phyloP scores from a whole-genome alignment of 495 filamentous ascomycete species.

The Pyrenula aspistea region DNA sequence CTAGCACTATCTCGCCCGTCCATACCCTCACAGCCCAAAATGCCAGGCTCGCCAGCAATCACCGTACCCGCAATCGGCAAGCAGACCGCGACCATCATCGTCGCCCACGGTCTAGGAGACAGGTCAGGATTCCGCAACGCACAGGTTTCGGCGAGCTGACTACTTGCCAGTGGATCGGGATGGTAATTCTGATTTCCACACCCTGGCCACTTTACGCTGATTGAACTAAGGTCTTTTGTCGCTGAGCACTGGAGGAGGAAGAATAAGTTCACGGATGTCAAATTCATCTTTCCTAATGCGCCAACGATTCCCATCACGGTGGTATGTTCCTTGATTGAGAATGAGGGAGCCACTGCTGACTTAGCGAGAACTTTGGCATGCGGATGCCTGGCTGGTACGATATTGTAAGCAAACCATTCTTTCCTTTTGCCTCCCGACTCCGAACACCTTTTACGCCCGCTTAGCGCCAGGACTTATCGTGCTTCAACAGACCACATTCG shows the following conservation, averaged over 20 bases:
- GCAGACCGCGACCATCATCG: slow-evolving; percentile 91
- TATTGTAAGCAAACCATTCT: slow-evolving; percentile 49
- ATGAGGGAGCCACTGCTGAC: too few relatives aligned
- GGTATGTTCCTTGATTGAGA: too few relatives aligned
- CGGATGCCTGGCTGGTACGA: slow-evolving; percentile 90
- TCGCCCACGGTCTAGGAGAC: slow-evolving; percentile 84
- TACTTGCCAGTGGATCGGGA: slow-evolving; percentile 43
- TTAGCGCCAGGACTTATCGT: too few relatives aligned
- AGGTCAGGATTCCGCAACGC: slow-evolving; percentile 26
- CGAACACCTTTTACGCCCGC: too few relatives aligned
- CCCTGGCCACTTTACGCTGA: slow-evolving; percentile 1
- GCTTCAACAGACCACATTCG: slow-evolving; percentile 10
- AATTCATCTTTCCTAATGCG: slow-evolving; percentile 93
- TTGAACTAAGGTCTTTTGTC: slow-evolving; percentile 46
- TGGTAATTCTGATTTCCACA: slow-evolving; percentile 35
- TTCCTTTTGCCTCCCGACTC: not conserved
- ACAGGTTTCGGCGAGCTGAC: slow-evolving; percentile 1
- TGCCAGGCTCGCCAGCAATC: slow-evolving; percentile 44
- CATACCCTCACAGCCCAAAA: too few relatives aligned
- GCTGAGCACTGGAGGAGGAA: slow-evolving; percentile 85
- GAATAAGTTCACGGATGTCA: slow-evolving; percentile 74
- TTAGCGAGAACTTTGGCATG: slow-evolving; percentile 72
- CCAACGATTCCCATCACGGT: slow-evolving; percentile 77
- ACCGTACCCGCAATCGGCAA: slow-evolving; percentile 78
- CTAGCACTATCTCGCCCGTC: too few relatives aligned